Base-by-base conservation (phyloP, 2,329 filamentous ascomycete species). In the Exophiala sp. region DNA sequence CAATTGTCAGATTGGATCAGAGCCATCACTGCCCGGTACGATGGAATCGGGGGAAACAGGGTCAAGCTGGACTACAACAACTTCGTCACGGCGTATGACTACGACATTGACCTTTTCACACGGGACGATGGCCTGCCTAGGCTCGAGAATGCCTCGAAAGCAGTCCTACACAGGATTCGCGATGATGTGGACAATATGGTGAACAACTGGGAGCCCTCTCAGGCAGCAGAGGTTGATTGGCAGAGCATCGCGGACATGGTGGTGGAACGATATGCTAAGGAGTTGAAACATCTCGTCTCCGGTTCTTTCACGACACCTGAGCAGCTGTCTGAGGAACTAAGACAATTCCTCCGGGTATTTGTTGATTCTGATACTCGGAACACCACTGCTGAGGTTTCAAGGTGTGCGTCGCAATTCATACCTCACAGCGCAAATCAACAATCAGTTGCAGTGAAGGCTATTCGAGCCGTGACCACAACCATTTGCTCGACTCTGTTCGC, bases 171-270 rank as follows among this genome's bases (percentile, higher is more conserved):
- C 0, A 55, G 59, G 10, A 62, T 76, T 13, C 64, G 71, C 37
- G 53, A 60, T 0, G 74, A 79, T 16, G 62, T 85, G 1, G 66
- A 66, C 2, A 48, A 62, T 0, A 65, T 79, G 39, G 66, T 76
- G 1, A 56, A 32, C 66, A 23, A 57, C 49, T 7, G 59, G 66
- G 9, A 64, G 66, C 10, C 44, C n/a, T 34, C 39, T 18, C 19
- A 8, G 11, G 14, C 14, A 29, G 16, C 21, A 44, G 2, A 18
- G 13, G 10, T 3, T 21, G 69, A 86, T 59, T 89, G 86, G 86
- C 85, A 88, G 62, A 73, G 68, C 0, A 69, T 85, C 1, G 73
- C 76, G 0, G 86, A 90, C 58, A 74, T 85, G 71, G 69, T 89
- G 2, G 71, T 86, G 2, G 64, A 71, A 3, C 75, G 85, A 1